Evolutionary conservation across 805 yeast genomes (phyloP).

Genomic region (Cyberlindnera xishuangbannaensis): DNA sequence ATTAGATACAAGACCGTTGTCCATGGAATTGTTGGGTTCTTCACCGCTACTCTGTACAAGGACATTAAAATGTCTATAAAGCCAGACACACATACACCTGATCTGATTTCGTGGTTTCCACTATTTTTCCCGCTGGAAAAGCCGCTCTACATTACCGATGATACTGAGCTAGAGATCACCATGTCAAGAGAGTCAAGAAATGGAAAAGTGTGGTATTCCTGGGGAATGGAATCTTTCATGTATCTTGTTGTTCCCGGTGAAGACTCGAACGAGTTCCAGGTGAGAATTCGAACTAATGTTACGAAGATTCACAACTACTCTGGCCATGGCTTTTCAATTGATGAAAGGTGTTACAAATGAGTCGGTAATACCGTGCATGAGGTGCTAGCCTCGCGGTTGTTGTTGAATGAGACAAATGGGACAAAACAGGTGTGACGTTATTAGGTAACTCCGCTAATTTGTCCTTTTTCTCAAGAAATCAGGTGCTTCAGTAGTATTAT

Average conservation of each 20-base stretch:
- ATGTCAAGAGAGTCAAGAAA: constrained; percentile 41
- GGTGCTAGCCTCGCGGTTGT: background rate
- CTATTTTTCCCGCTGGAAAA: constrained; percentile 52
- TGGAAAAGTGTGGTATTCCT: constrained; percentile 57
- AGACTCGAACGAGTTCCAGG: constrained; percentile 18
- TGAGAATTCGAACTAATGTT: constrained; percentile 35
- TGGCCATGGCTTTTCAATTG: constrained; percentile 26
- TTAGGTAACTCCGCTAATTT: too few relatives aligned
- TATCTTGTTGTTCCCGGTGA: constrained; percentile 31
- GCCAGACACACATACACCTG: constrained; percentile 38
- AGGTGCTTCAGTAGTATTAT: too few relatives aligned
- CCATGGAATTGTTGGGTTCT: constrained; percentile 75
- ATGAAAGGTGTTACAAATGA: constrained; percentile 3
- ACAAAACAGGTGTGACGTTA: background rate
- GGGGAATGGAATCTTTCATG: constrained; percentile 52
- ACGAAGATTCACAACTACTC: constrained; percentile 34
- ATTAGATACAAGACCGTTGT: constrained; percentile 46
- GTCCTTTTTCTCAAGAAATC: too few relatives aligned
- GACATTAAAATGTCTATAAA: constrained; percentile 48
- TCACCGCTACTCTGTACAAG: constrained; percentile 62
- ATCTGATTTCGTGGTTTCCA: constrained; percentile 65
- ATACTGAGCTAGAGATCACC: constrained; percentile 47
- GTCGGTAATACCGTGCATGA: background rate
- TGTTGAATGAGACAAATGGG: background rate
- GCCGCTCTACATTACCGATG: constrained; percentile 48